Evolutionary conservation across 2,329 filamentous ascomycete species (phyloP).

Genomic region (Torrubiella hemipterigena): DNA sequence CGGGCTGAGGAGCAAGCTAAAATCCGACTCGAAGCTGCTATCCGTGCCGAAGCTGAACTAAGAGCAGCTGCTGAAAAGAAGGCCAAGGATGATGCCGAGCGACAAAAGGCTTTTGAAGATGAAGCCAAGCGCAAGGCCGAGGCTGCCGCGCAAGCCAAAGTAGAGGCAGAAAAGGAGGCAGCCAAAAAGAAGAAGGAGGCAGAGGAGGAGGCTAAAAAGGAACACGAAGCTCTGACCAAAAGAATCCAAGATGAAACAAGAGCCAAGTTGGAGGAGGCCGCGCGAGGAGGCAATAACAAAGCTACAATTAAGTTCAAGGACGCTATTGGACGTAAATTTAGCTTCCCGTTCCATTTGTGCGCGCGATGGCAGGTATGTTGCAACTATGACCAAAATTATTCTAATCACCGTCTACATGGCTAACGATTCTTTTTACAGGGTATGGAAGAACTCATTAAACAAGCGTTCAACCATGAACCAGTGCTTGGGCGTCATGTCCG

Average conservation of each 20-base stretch:
- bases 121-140: slow-evolving; percentile 26
- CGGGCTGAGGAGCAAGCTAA: slow-evolving; percentile 36
- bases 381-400: too few relatives aligned
- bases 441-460: slow-evolving; percentile 78
- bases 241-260: slow-evolving; percentile 41
- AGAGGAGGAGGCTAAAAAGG: slow-evolving; percentile 21
- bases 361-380: slow-evolving; percentile 66
- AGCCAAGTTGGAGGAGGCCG: slow-evolving; percentile 33
- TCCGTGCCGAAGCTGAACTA: slow-evolving; percentile 28
- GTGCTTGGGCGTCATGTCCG: slow-evolving; percentile 64
- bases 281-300: slow-evolving; percentile 42
- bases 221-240: slow-evolving; percentile 30
- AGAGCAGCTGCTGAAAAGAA: slow-evolving; percentile 27
- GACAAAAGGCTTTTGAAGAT: slow-evolving; percentile 22
- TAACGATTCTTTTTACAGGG: slow-evolving; percentile 38
- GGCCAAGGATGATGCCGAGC: slow-evolving; percentile 30
- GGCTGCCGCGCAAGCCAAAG: slow-evolving; percentile 20
- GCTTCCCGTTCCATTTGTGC: slow-evolving; percentile 79
- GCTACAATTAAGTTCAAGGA: slow-evolving; percentile 83
- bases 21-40: slow-evolving; percentile 26
- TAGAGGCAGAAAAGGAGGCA: slow-evolving; percentile 6
- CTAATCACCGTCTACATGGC: slow-evolving; percentile 1
- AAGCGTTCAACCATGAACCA: slow-evolving; percentile 72
- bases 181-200: slow-evolving; percentile 20
- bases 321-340: slow-evolving; percentile 82